A percentile compares a stretch with the other conserved stretches of the same genome.
Evolutionary conservation across 768 basidiomycete genomes (phyloP).

Genomic region (Dendrothele bispora): DNA sequence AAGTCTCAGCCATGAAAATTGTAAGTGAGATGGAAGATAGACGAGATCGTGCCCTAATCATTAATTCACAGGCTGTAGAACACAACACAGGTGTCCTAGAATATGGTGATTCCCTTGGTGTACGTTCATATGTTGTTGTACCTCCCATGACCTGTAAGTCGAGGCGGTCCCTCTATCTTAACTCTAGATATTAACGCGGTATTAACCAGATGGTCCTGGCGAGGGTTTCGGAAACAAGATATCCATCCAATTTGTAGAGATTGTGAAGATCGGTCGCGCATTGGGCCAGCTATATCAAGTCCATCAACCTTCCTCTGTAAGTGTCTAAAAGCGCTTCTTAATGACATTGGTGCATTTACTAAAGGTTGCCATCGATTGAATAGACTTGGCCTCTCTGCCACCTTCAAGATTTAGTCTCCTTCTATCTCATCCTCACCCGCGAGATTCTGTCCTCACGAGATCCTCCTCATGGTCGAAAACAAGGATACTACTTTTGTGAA

Average conservation of each 20-base stretch:
- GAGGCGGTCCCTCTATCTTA: background rate
- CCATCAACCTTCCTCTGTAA: constrained; percentile 4
- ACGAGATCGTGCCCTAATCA: background rate
- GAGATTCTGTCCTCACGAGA: background rate
- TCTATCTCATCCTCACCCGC: constrained; percentile 1
- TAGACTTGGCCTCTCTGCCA: constrained; percentile 8
- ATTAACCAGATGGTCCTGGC: constrained; percentile 9
- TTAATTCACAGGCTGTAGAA: background rate
- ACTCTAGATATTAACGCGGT: background rate
- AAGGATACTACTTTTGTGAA: constrained; percentile 13
- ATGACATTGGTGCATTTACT: background rate
- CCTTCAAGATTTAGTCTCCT: constrained; percentile 1
- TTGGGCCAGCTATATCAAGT: constrained; percentile 7
- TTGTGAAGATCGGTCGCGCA: constrained; percentile 7
- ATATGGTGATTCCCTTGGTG: constrained; percentile 7
- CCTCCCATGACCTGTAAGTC: constrained; percentile 14
- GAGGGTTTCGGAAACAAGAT: constrained; percentile 13
- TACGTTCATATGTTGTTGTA: constrained; percentile 10
- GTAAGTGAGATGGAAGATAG: background rate
- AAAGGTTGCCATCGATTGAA: background rate
- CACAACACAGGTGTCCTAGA: constrained; percentile 8
- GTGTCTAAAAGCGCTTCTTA: background rate
- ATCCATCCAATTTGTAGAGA: constrained; percentile 10
- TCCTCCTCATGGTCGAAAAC: constrained; percentile 8
- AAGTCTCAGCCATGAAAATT: constrained; percentile 8